phyloP scores from a whole-genome alignment of 352 stramenopile species.

The Phytopythium kandeliae region DNA sequence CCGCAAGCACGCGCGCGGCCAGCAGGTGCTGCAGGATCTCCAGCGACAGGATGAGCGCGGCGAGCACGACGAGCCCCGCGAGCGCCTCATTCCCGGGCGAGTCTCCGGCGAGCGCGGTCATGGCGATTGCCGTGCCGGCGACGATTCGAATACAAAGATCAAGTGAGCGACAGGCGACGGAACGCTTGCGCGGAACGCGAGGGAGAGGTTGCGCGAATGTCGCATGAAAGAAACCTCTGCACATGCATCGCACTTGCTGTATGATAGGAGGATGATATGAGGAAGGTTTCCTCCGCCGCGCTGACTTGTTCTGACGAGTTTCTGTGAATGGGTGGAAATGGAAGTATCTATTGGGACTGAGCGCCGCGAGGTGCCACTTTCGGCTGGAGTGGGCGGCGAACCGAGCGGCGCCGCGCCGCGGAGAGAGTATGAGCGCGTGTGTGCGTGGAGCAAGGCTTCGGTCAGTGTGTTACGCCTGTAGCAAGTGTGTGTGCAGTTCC shows the following conservation, averaged over 20 bases:
- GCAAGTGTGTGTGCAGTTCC: no score
- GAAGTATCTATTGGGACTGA: no score
- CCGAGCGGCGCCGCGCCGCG: no score
- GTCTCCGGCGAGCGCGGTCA: no score
- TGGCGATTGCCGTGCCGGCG: no score
- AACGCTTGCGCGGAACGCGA: not conserved
- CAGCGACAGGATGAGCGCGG: constrained; percentile 41
- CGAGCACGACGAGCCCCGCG: constrained; percentile 41
- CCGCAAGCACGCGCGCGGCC: constrained; percentile 32
- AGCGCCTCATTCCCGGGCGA: constrained; percentile 16
- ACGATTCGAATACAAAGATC: constrained; percentile 9
- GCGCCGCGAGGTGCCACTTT: no score
- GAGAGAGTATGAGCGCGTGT: no score
- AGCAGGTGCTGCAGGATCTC: constrained; percentile 55
- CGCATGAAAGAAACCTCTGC: not conserved
- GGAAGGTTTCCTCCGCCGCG: not conserved
- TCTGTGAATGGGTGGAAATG: no score
- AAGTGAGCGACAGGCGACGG: constrained; percentile 3
- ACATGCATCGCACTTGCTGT: not conserved
- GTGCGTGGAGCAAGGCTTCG: no score
- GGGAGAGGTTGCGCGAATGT: constrained; percentile 1
- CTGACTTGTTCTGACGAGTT: constrained; percentile 5
- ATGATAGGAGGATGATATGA: not conserved
- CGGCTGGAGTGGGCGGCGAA: no score
- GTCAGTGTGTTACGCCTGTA: no score